Conservation (phyloP, 176 grass and related monocot species). For the Aegilops speltoides region DNA sequence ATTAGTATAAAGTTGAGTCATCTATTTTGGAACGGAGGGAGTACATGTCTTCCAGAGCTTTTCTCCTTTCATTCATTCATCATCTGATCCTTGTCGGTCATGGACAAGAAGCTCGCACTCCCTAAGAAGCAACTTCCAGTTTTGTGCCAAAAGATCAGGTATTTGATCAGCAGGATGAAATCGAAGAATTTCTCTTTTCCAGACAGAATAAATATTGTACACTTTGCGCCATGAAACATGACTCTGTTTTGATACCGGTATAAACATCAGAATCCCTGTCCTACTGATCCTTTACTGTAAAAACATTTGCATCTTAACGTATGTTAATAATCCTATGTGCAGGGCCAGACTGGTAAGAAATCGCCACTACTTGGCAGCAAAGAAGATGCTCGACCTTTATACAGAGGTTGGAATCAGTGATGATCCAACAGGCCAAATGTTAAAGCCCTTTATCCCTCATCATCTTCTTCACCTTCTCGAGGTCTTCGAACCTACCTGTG, state of each 20-base stretch:
- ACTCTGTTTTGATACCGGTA: neutral
- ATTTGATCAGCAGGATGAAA: too few relatives aligned
- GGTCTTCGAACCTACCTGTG: neutral
- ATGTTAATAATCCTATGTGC: neutral
- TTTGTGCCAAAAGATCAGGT: neutral
- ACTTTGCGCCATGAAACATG: neutral
- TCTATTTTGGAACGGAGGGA: too few relatives aligned
- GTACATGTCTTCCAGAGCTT: neutral
- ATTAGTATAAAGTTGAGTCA: too few relatives aligned
- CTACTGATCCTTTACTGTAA: neutral
- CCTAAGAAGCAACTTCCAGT: neutral
- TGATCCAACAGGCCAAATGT: neutral
- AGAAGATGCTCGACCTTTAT: too few relatives aligned
- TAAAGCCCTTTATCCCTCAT: constrained; percentile 46
- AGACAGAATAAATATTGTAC: neutral
- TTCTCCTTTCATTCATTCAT: too few relatives aligned
- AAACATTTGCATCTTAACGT: neutral
- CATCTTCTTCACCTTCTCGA: neutral
- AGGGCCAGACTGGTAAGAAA: too few relatives aligned
- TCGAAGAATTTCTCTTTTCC: neutral
- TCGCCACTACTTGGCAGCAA: too few relatives aligned
- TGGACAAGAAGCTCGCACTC: neutral
- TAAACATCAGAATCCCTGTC: neutral
- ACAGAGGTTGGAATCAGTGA: neutral
- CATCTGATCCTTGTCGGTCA: too few relatives aligned